These are phyloP conservation scores for Trichoderma gamsii DNA, from an alignment of 495 filamentous ascomycete genomes.

Conservation along the genomic window DNA sequence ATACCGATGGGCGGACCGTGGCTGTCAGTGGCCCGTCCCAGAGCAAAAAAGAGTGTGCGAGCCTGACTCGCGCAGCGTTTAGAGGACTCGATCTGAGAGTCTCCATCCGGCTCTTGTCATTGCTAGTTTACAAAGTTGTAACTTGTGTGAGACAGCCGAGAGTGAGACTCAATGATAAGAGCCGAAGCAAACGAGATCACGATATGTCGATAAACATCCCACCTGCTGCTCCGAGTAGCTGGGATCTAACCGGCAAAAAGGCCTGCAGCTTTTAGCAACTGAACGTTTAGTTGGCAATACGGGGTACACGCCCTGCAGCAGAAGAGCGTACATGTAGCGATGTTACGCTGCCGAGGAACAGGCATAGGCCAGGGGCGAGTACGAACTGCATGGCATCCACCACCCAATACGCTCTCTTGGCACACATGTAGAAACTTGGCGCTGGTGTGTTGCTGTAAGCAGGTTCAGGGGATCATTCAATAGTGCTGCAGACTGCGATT, in stretches of 20 bases:
- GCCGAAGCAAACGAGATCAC: too few relatives aligned
- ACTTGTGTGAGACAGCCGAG: too few relatives aligned
- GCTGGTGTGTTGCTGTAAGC: neutral
- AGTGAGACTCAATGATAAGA: too few relatives aligned
- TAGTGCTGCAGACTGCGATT: neutral
- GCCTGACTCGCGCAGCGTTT: neutral
- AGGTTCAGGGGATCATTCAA: neutral
- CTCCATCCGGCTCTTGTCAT: neutral
- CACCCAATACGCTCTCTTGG: neutral
- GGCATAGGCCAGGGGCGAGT: neutral
- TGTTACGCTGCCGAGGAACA: neutral
- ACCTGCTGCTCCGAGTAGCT: neutral
- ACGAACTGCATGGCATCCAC: neutral
- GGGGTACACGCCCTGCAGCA: neutral
- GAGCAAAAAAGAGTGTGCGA: neutral
- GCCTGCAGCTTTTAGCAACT: neutral
- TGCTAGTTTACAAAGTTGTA: too few relatives aligned
- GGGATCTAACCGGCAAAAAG: neutral
- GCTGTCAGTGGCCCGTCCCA: slow-evolving; percentile 12
- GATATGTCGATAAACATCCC: too few relatives aligned
- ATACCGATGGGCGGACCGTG: slow-evolving; percentile 11
- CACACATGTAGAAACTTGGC: neutral
- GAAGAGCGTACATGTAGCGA: neutral
- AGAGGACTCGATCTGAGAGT: neutral
- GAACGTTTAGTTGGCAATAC: neutral